These are phyloP conservation scores for Aspergillus thermomutatus DNA, from an alignment of 2,329 filamentous ascomycete species.

Conservation along the genomic window DNA sequence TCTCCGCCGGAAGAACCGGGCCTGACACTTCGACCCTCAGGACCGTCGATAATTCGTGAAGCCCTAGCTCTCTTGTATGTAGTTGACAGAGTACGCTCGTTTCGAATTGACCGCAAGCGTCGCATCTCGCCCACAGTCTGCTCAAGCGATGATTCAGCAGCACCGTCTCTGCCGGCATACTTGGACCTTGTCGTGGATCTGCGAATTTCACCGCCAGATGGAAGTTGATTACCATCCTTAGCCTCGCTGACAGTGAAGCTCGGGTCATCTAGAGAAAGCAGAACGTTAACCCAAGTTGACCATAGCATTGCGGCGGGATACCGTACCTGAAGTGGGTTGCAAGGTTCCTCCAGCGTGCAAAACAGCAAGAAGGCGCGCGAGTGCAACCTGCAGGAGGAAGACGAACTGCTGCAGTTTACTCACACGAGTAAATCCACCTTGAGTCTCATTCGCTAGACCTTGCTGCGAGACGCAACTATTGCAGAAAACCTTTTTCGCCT, in stretches of 20 bases:
- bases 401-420: slow-evolving; percentile 92
- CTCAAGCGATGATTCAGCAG: slow-evolving; percentile 74
- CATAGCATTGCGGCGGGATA: slow-evolving; percentile 4
- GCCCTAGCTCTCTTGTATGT: slow-evolving; percentile 87
- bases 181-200: slow-evolving; percentile 69
- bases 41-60: slow-evolving; percentile 88
- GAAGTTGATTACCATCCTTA: slow-evolving; percentile 59
- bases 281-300: background rate
- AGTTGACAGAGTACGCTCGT: slow-evolving; percentile 91
- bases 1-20: slow-evolving; percentile 70
- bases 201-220: slow-evolving; percentile 48
- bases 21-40: slow-evolving; percentile 64
- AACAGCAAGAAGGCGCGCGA: slow-evolving; percentile 84
- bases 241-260: slow-evolving; percentile 65
- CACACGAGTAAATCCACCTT: slow-evolving; percentile 67
- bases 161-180: slow-evolving; percentile 58
- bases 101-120: slow-evolving; percentile 82
- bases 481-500: slow-evolving; percentile 70
- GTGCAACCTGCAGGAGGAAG: slow-evolving; percentile 84
- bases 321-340: slow-evolving; percentile 63
- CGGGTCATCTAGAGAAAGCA: slow-evolving; percentile 58
- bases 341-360: slow-evolving; percentile 79
- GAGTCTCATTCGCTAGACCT: slow-evolving; percentile 53
- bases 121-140: slow-evolving; percentile 95
- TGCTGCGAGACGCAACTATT: slow-evolving; percentile 55